Evolutionary conservation across 2,329 filamentous ascomycete genomes (phyloP), one percentile per base, ranked within the genome.

Genomic region (Corynespora cassiicola): DNA sequence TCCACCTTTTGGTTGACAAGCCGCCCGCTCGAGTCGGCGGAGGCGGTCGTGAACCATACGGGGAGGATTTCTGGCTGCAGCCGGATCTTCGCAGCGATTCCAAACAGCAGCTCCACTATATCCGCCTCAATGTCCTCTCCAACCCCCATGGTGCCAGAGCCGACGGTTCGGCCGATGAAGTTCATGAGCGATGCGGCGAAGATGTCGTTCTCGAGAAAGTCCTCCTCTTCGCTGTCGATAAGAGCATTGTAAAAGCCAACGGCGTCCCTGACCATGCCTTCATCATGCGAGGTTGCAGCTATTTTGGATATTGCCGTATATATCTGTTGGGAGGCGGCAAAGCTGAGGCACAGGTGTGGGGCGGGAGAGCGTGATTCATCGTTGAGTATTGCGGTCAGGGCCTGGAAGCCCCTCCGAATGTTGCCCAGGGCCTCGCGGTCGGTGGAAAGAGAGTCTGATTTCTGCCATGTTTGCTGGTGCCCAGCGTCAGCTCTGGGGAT

Each of bases 221-320:
- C 90, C 64, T 96, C 94, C 71, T 96, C 91, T 68, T 97, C 94
- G 66, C 90, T 94, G 70, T 99, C 94, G 58, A 97, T 88, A 48
- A 99, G 79, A 11, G 90, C 90, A 40, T 89, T 90, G 69, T 96
- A 96, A 63, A 96, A 85, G 25, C 86, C 76, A 23, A 96, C 87
- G 17, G 88, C 87, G 61, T 92, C 88, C 50, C 86, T 85, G 54
- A 97, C 86, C 60, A 96, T 86, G 61, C 83, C 86, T 57, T 95
- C 87, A 67, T 95, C 88, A 65, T 89, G 86, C 20, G 88, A 90
- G 0, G 86, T 86, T 2, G 88, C 84, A 3, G 91, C 90, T 54
- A 97, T 90, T 71, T 95, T 90, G 48, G 88, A 88, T 49, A 97
- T 85, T 9, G 88, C 87, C 4, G 90, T 84, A 66, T 95, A 99